phyloP scores from a whole-genome alignment of 2,329 filamentous ascomycete species.

The Alternaria solani region DNA sequence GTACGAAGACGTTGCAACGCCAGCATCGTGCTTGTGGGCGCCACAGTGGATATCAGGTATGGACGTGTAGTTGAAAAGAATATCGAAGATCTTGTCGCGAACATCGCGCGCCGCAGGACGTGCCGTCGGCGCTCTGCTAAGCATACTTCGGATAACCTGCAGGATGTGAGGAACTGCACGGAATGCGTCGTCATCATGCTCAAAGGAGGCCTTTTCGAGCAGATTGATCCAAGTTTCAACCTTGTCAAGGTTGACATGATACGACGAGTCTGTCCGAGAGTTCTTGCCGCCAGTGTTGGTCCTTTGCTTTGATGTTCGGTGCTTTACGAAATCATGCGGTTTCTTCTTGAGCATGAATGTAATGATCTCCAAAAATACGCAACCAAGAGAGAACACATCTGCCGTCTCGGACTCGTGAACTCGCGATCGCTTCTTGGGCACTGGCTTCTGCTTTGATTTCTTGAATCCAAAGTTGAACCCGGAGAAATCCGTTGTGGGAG shows the following conservation, averaged over 20 bases:
- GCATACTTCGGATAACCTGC: conserved; percentile 53
- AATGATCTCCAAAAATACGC: conserved; percentile 75
- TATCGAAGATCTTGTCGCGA: conserved; percentile 48
- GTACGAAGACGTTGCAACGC: conserved; percentile 29
- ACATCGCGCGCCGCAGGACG: conserved; percentile 55
- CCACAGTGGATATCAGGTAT: conserved; percentile 49
- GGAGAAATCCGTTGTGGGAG: conserved; percentile 43
- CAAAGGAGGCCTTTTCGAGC: conserved; percentile 66
- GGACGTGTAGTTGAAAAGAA: conserved; percentile 40
- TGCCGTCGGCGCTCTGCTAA: conserved; percentile 50
- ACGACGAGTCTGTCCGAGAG: conserved; percentile 72
- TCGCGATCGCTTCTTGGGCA: conserved; percentile 36
- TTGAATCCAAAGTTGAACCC: conserved; percentile 51
- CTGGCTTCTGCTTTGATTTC: conserved; percentile 40
- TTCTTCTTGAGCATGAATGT: conserved; percentile 74
- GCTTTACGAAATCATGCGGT: conserved; percentile 69
- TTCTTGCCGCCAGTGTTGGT: conserved; percentile 54
- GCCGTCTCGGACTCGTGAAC: conserved; percentile 56
- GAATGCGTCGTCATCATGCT: conserved; percentile 48
- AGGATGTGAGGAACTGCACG: conserved; percentile 54
- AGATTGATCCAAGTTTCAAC: conserved; percentile 72
- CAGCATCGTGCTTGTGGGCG: conserved; percentile 43
- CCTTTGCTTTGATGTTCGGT: conserved; percentile 72
- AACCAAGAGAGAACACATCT: conserved; percentile 77
- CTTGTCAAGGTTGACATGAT: conserved; percentile 74